These are phyloP conservation scores for Vigna hirtella DNA, from an alignment of 306 rosid species.

Conservation along the genomic window DNA sequence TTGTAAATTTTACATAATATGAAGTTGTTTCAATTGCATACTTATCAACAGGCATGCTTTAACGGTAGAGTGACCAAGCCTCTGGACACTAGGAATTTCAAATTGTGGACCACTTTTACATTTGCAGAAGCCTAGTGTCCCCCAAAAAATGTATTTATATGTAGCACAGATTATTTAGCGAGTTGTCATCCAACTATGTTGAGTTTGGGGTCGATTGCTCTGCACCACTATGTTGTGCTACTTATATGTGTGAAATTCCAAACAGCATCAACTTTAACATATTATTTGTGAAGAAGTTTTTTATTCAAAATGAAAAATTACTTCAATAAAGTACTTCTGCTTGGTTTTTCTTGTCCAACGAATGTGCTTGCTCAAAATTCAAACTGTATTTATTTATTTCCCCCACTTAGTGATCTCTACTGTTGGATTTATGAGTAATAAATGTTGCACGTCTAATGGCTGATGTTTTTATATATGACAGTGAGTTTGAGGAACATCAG, in stretches of 20 bases:
- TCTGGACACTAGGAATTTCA: not conserved
- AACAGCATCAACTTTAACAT: constrained; percentile 4
- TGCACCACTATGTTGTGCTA: not conserved
- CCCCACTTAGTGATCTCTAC: constrained; percentile 1
- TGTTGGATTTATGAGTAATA: constrained; percentile 16
- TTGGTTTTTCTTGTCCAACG: not conserved
- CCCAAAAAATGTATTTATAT: not conserved
- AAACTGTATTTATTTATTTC: constrained; percentile 20
- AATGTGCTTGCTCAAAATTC: constrained; percentile 33
- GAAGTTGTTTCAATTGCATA: constrained; percentile 3
- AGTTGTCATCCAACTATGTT: not conserved
- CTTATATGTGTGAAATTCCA: not conserved
- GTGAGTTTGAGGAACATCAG: constrained; percentile 84
- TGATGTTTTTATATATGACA: constrained; percentile 41
- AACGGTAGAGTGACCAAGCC: not conserved
- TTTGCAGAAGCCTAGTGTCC: not conserved
- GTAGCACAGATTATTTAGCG: not conserved
- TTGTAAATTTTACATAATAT: constrained; percentile 18
- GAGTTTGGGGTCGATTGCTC: not conserved
- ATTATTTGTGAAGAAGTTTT: constrained; percentile 25
- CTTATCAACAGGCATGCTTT: not conserved
- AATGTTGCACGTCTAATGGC: constrained; percentile 28
- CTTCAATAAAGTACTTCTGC: not conserved
- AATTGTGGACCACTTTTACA: not conserved
- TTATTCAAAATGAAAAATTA: constrained; percentile 16